Conservation (phyloP, 352 stramenopile genomes). For the Phytophthora palmivora region DNA sequence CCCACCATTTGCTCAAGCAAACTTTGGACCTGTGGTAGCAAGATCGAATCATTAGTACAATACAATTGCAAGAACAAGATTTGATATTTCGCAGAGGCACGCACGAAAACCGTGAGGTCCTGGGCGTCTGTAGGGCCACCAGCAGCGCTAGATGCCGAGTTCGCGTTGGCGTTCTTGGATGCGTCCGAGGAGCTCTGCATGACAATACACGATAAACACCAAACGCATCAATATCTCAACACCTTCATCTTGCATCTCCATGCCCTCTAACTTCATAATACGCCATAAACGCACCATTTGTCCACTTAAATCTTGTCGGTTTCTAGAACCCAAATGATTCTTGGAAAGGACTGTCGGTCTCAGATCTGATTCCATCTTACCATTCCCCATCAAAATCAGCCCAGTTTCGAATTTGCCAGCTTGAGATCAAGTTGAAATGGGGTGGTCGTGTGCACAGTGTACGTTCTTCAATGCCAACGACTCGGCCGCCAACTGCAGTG, state of each 20-base stretch:
- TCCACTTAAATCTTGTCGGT: slow-evolving; percentile 20
- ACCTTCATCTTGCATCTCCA: background rate
- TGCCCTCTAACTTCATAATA: background rate
- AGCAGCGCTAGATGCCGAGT: slow-evolving; percentile 9
- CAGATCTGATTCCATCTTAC: slow-evolving; percentile 23
- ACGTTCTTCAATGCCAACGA: slow-evolving; percentile 56
- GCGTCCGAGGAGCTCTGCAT: slow-evolving; percentile 46
- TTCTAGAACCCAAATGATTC: slow-evolving; percentile 12
- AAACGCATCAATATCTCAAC: slow-evolving; percentile 8
- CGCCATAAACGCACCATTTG: slow-evolving; percentile 31
- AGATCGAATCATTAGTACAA: slow-evolving; percentile 1
- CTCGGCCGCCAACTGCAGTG: slow-evolving; percentile 37
- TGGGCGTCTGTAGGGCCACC: slow-evolving; percentile 51
- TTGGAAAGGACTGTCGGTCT: slow-evolving; percentile 1
- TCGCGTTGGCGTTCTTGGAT: slow-evolving; percentile 47
- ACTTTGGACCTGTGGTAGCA: slow-evolving; percentile 58
- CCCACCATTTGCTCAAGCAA: slow-evolving; percentile 79
- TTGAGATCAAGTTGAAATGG: slow-evolving; percentile 30
- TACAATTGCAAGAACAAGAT: slow-evolving; percentile 3
- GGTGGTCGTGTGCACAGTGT: slow-evolving; percentile 53
- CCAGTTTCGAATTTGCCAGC: slow-evolving; percentile 28
- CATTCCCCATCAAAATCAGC: slow-evolving; percentile 2
- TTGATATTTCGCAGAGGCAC: slow-evolving; percentile 14
- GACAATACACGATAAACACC: slow-evolving; percentile 1
- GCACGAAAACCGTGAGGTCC: slow-evolving; percentile 76